These are phyloP conservation scores for Leccinum subrobustum DNA, from an alignment of 1,284 basidiomycete genomes.

Conservation along the genomic window DNA sequence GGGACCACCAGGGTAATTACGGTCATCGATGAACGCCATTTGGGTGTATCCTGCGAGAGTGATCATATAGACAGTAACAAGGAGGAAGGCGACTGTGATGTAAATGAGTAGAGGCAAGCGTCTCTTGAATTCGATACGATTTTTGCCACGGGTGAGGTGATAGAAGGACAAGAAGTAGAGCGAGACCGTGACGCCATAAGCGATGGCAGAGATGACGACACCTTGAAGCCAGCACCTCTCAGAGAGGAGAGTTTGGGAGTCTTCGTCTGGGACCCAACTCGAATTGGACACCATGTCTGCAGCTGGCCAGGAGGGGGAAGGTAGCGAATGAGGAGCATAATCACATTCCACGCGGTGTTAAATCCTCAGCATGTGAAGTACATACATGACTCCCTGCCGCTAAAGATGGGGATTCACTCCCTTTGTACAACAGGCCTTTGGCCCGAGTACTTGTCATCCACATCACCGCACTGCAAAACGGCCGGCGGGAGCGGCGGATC, in stretches of 20 bases:
- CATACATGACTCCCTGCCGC: too few species aligned
- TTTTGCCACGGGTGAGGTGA: neutral
- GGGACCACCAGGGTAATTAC: neutral
- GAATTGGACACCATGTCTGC: neutral
- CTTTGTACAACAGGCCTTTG: too few species aligned
- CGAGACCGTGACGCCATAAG: neutral
- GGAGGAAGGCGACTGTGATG: neutral
- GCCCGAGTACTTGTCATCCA: too few species aligned
- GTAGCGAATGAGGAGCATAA: neutral
- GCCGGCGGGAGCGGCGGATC: too few species aligned
- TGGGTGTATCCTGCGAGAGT: neutral
- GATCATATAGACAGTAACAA: neutral
- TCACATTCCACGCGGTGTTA: neutral
- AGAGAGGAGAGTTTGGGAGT: neutral
- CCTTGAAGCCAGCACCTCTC: neutral
- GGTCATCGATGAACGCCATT: neutral
- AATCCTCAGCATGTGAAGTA: neutral
- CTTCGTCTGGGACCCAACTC: neutral
- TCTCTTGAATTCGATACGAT: neutral
- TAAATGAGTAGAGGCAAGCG: neutral
- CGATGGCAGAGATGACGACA: neutral
- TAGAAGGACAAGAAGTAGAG: neutral
- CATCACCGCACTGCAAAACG: too few species aligned
- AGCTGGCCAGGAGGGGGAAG: neutral
- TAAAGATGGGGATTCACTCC: too few species aligned